Base-by-base conservation (phyloP, 257 asterid species). In the Vinca minor region DNA sequence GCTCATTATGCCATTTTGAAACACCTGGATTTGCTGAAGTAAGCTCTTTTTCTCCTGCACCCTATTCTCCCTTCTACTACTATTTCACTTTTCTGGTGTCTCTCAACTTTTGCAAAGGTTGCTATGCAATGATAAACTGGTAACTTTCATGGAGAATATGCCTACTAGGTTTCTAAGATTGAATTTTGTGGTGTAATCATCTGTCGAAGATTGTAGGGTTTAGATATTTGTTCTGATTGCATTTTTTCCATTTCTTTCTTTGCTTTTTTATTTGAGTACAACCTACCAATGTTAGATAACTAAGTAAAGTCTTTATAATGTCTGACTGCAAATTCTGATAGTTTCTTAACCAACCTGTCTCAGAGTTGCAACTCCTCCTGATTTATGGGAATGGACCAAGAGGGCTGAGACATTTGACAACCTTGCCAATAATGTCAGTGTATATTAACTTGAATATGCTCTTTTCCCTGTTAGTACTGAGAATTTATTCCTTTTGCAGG, bases 391-490 rank as follows among this genome's bases (percentile, higher is more conserved):
- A 79, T 93, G 99, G 99, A 87, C 87, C 57, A 80, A 65, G 57
- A 87, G 97, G 79, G 96, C 99, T 54, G 92, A 77, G 76, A 86
- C 84, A 25, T 85, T 87, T 58, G 95, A 89, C 81, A 89, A 81
- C 75, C 95, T 93, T 69, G 79, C 85, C 26, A 73, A 79, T 79
- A 77, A 91, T 55, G 99, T 93, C 55, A 84, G 96, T 83, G 59
- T 64, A 20, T 59, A 17, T 67, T 50, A 53, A 38, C 23, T 41
- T 55, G 59, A 18, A 59, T 46, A 23, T 20, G 20, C 62, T 69
- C n/a, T n/a, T n/a, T 56, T 38, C 39, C 32, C 36, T 34, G 21
- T 47, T 39, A 14, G 52, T 62, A 70, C 57, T 68, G 60, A 73
- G 59, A 67, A 31, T 58, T 59, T 62, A n/a, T 54, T 66, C 47